Evolutionary conservation across 768 basidiomycete species (phyloP).

Genomic region (Podaxis sp.): DNA sequence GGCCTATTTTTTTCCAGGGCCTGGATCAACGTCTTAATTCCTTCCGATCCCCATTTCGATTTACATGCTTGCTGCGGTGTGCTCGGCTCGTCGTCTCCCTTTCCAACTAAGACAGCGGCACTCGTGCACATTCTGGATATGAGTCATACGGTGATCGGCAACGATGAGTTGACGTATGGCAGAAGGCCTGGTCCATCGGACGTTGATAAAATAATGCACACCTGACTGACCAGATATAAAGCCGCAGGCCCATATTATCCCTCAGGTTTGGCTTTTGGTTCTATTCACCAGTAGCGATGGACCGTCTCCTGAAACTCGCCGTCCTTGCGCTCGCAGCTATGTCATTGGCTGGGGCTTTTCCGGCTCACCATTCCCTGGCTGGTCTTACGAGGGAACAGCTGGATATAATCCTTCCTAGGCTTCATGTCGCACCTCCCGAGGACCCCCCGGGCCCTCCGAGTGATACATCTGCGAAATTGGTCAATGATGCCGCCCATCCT

Average conservation of each 20-base stretch:
- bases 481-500: conserved; percentile 21
- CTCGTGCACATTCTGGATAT: too few species aligned
- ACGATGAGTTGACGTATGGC: too few species aligned
- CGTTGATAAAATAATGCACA: neutral
- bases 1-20: too few species aligned
- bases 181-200: too few species aligned
- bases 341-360: conserved; percentile 10
- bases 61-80: too few species aligned
- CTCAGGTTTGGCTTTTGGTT: too few species aligned
- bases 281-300: neutral
- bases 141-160: too few species aligned
- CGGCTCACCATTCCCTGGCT: conserved; percentile 16
- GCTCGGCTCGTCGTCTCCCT: too few species aligned
- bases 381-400: conserved; percentile 15
- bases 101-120: too few species aligned
- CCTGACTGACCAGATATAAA: neutral
- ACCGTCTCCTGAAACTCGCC: neutral
- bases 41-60: too few species aligned
- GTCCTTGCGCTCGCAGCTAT: neutral
- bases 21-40: too few species aligned
- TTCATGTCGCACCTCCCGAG: conserved; percentile 5
- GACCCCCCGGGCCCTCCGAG: conserved; percentile 10
- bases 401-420: conserved; percentile 10
- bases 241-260: too few species aligned
- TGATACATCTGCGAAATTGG: conserved; percentile 20